Base-by-base conservation (phyloP, 1,139 yeast genomes). In the Blastobotrys proliferans region DNA sequence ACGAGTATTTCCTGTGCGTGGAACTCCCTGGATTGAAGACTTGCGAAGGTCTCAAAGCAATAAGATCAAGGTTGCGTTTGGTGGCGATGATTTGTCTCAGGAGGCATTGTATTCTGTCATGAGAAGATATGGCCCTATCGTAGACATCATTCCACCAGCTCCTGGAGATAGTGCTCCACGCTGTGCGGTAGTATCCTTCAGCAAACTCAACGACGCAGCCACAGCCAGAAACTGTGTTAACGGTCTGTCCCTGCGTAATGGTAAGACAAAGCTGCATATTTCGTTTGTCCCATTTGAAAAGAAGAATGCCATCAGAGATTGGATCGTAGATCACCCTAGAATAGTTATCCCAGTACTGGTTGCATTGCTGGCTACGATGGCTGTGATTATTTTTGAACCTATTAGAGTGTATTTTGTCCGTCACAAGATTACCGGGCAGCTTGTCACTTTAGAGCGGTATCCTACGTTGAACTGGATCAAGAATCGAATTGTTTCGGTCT, bases 1-100 rank as follows among this genome's bases (percentile, higher is more conserved):
- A 79, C 64, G 61, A 66, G 57, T 83, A 68, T 44, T 83, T 72
- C 79, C 85, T 0, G 97, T 94, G 1, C 82, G 83, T 53, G 98
- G 98, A 46, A 73, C 78, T 0, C 98, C 98, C 0, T 92, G 97
- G 97, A 84, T 92, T 50, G 97, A 92, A 63, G 98, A 92, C 61
- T 70, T 92, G 58, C 75, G 84, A 52, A 68, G 97, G 51, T 75
- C 74, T 51, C 94, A 95, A 8, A 79, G 83, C 47, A 66, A 72
- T 10, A 70, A 72, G 18, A 64, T 92, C 27, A 73, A 76, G 45
- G 80, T 90, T 3, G 72, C 73, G 29, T 88, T 82, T 57, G 88
- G 83, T 50, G 97, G 97, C 1, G 73, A 81, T 0, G 72, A 69
- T 22, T 63, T 90, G 50, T 76, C 87, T 0, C 96, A 90, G 56